phyloP scores from a whole-genome alignment of 306 rosid genomes.

The Cucumis cinereus region DNA sequence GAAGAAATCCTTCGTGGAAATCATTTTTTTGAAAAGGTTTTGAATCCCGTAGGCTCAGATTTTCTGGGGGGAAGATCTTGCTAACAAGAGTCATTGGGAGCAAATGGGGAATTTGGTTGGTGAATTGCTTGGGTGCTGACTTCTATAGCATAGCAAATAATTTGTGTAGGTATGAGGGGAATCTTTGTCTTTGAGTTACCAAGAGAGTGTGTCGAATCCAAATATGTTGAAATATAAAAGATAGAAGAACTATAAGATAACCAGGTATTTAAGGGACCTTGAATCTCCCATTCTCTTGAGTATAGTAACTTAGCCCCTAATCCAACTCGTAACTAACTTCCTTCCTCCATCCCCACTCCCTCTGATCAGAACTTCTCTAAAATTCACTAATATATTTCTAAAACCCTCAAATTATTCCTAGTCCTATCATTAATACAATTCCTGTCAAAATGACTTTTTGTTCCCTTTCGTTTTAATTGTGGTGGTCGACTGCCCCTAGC shows the following conservation, averaged over 20 bases:
- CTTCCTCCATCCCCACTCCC: neutral
- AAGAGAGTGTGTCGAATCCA: too few species aligned
- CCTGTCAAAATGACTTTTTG: neutral
- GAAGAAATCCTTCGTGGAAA: neutral
- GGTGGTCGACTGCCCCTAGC: neutral
- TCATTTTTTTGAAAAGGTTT: neutral
- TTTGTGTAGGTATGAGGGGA: neutral
- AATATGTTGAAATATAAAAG: neutral
- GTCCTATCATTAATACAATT: too few species aligned
- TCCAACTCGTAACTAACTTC: neutral
- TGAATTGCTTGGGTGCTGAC: neutral
- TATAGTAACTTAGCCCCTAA: neutral
- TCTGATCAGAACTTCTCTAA: neutral
- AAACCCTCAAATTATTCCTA: neutral
- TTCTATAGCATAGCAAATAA: neutral
- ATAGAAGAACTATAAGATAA: neutral
- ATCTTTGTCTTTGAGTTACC: neutral
- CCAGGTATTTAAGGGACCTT: neutral
- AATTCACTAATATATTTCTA: neutral
- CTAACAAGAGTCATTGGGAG: neutral
- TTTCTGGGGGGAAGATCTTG: neutral
- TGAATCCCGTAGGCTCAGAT: neutral
- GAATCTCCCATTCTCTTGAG: neutral
- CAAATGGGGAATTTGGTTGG: neutral
- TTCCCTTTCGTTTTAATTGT: neutral